These are phyloP conservation scores for Chaetomium olivaceum DNA, from an alignment of 2,329 filamentous ascomycete genomes.

Conservation along the genomic window DNA sequence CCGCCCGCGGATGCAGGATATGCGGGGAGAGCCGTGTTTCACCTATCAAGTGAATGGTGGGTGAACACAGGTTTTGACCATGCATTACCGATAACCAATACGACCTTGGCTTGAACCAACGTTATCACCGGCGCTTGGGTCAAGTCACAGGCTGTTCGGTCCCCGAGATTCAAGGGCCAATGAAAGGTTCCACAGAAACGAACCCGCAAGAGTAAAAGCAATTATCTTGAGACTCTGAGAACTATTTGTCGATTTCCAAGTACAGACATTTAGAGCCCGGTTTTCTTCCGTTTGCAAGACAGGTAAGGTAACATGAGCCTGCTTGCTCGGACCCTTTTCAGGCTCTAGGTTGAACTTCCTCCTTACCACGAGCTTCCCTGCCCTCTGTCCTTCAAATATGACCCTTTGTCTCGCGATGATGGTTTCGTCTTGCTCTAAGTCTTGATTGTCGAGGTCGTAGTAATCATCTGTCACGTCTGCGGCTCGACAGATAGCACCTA, in stretches of 20 bases:
- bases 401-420: background rate
- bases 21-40: background rate
- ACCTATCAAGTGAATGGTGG: background rate
- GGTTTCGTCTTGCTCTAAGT: background rate
- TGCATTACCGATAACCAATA: background rate
- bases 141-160: background rate
- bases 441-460: background rate
- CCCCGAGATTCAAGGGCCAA: background rate
- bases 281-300: no score
- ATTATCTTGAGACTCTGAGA: no score
- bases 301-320: no score
- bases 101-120: background rate
- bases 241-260: no score
- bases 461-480: constrained; percentile 16
- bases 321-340: no score
- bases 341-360: no score
- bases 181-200: background rate
- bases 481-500: constrained; percentile 20
- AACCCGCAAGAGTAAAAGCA: no score
- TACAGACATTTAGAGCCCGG: no score
- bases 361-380: no score
- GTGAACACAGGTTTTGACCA: background rate
- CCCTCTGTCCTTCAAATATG: no score
- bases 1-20: background rate
- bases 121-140: background rate